Base-by-base conservation (phyloP, 805 yeast genomes). In the Nakazawaea sp. region DNA sequence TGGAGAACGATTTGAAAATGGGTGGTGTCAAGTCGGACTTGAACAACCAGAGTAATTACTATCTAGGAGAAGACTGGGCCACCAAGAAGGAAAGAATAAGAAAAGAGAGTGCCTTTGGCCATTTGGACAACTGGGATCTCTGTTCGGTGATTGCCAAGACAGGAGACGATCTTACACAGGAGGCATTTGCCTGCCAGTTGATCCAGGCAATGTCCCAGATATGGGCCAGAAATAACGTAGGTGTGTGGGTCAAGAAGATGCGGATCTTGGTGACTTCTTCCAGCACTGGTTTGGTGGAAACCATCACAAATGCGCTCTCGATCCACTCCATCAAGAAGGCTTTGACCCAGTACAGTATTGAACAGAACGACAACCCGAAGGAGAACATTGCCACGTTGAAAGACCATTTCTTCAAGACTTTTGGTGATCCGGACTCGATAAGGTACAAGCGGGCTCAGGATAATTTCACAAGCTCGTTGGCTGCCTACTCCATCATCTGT, bases 71-170 rank as follows among this genome's bases (percentile, higher is more conserved):
- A 59, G 97, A 89, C 55, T 92, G 98, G 98, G 66, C 68, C 29
- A 63, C 83, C 0, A 88, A 90, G 50, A 83, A 78, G 50, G 81
- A 75, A 41, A 66, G 97, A 45, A 89, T 92, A 30, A 69, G 95
- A 40, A 73, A 72, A 35, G 70, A 82, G 12, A 84, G 95, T 35
- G 74, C 77, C 7, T 88, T 67, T 52, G 98, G 98, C 0, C 92
- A 88, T 52, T 58, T 83, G 23, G 84, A 81, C 18, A 84, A 87
- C 54, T 92, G 98, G 98, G 97, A 92, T 44, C 58, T 92, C 27
- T 87, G 90, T 46, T 89, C 97, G 1, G 96, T 90, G 2, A 92
- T 92, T 53, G 96, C 94, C 10, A 92, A 92, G 53, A 90, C 95
- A 21, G 98, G 98, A 25, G 90, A 84, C 51, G 98, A 92, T 60